These are phyloP conservation scores for Pseudonitzschia pungens DNA, from an alignment of 108 stramenopile species.

Conservation along the genomic window DNA sequence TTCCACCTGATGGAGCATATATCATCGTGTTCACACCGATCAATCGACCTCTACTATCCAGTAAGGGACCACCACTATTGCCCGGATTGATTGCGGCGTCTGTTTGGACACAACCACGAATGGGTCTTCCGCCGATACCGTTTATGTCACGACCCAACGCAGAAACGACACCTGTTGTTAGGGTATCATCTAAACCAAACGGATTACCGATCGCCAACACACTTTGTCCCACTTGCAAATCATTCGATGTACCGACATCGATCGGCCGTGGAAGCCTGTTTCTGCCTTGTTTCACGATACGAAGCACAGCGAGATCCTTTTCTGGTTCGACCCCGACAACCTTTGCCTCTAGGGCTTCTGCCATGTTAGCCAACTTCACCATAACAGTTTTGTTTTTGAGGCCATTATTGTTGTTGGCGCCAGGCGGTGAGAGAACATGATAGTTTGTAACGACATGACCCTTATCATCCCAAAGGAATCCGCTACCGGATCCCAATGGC, in stretches of 20 bases:
- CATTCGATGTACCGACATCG: conserved; percentile 44
- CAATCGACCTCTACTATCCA: conserved; percentile 83
- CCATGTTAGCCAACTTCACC: conserved; percentile 64
- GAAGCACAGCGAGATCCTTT: conserved; percentile 52
- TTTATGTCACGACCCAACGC: conserved; percentile 44
- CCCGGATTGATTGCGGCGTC: conserved; percentile 70
- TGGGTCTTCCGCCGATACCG: conserved; percentile 81
- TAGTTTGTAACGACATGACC: conserved; percentile 89
- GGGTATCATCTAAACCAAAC: conserved; percentile 88
- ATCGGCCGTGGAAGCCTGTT: conserved; percentile 41
- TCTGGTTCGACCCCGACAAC: conserved; percentile 77
- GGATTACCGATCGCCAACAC: conserved; percentile 83
- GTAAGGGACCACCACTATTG: conserved; percentile 71
- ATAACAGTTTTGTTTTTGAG: conserved; percentile 29
- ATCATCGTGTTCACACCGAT: conserved; percentile 92
- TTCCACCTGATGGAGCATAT: conserved; percentile 61
- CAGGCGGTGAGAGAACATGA: conserved; percentile 36
- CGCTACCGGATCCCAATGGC: conserved; percentile 62
- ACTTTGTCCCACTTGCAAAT: conserved; percentile 77
- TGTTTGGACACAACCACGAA: conserved; percentile 89
- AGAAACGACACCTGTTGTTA: conserved; percentile 87
- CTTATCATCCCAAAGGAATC: conserved; percentile 69
- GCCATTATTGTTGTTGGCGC: background rate
- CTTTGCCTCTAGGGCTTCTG: conserved; percentile 32
- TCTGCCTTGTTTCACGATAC: conserved; percentile 16